Conservation (phyloP, 140 eudicot genomes). For the Erigeron philadelphicus region DNA sequence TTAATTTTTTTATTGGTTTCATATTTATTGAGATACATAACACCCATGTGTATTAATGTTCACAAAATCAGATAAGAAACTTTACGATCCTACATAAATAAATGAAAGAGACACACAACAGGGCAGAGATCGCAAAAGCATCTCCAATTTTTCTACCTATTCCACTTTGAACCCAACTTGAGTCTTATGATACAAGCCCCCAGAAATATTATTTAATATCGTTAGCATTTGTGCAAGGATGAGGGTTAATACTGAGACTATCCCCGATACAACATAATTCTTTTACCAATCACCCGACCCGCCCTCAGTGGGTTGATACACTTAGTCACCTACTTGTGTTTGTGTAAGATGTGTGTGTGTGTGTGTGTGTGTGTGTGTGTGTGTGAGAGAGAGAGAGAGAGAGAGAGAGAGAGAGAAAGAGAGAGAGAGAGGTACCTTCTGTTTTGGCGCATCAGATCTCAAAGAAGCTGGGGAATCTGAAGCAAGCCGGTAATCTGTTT, state of each 20-base stretch:
- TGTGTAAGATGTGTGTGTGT: no score
- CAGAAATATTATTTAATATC: neutral
- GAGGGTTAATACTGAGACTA: neutral
- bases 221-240: neutral
- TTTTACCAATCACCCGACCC: neutral
- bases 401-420: no score
- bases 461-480: conserved; percentile 82
- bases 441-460: conserved; percentile 40
- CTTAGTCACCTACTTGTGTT: neutral
- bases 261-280: neutral
- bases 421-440: conserved; percentile 41
- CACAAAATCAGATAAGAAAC: neutral
- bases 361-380: no score
- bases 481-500: conserved; percentile 54
- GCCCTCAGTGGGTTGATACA: neutral
- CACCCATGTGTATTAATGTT: conserved; percentile 6
- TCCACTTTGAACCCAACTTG: conserved; percentile 8
- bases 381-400: no score
- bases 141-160: conserved; percentile 1
- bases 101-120: neutral
- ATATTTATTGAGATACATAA: neutral
- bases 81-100: neutral
- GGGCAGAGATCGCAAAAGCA: neutral
- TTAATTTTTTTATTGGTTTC: neutral
- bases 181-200: conserved; percentile 12